Conservation (phyloP, 2,329 filamentous ascomycete species). For the Pestalotiopsis sp. region DNA sequence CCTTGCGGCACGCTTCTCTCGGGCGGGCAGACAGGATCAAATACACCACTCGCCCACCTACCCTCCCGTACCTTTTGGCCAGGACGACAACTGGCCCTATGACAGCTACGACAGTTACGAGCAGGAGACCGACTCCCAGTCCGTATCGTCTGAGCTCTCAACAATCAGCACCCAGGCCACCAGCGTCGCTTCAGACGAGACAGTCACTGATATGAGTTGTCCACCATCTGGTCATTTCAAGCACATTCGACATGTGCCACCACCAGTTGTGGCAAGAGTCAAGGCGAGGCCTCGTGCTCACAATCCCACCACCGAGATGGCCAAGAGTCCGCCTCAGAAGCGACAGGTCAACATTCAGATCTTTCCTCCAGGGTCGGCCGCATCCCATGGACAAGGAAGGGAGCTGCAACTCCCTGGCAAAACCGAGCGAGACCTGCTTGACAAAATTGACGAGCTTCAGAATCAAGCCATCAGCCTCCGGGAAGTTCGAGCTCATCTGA, state of each 20-base stretch:
- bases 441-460: slow-evolving; percentile 38
- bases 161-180: slow-evolving; percentile 37
- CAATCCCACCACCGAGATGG: slow-evolving; percentile 22
- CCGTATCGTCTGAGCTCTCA: slow-evolving; percentile 37
- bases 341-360: slow-evolving; percentile 32
- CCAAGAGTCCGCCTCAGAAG: slow-evolving; percentile 27
- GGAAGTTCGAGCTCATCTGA: slow-evolving; percentile 29
- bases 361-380: slow-evolving; percentile 19
- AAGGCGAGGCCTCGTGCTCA: slow-evolving; percentile 25
- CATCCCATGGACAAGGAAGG: slow-evolving; percentile 15
- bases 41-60: slow-evolving; percentile 16
- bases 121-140: slow-evolving; percentile 37
- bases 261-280: slow-evolving; percentile 22
- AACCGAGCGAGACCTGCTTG: slow-evolving; percentile 30
- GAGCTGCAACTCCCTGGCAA: slow-evolving; percentile 28
- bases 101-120: slow-evolving; percentile 28
- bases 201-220: slow-evolving; percentile 18
- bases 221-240: slow-evolving; percentile 24
- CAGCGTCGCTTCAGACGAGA: slow-evolving; percentile 34
- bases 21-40: slow-evolving; percentile 23
- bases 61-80: slow-evolving; percentile 17
- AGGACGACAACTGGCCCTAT: slow-evolving; percentile 24
- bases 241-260: slow-evolving; percentile 29
- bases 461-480: slow-evolving; percentile 33
- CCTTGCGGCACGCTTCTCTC: slow-evolving; percentile 31